Percentiles rank a stretch among this genome's conserved stretches.
Conservation (phyloP, 495 filamentous ascomycete species). For the Annulohypoxylon moriforme region DNA sequence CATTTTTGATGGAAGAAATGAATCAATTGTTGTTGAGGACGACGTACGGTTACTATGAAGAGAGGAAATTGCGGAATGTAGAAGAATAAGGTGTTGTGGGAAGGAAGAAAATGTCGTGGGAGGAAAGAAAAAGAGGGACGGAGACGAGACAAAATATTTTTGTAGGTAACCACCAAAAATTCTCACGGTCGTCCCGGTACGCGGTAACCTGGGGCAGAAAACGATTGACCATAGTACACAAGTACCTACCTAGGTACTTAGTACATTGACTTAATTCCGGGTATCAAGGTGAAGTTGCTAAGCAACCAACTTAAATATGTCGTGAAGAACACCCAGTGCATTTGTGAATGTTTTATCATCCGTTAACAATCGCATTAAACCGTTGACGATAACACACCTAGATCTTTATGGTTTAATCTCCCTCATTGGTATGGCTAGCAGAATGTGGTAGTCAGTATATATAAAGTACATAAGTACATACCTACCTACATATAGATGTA, state of each 20-base stretch:
- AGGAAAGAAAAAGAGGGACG: background rate
- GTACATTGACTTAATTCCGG: background rate
- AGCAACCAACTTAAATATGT: background rate
- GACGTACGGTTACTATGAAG: too few relatives aligned
- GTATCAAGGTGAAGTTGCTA: background rate
- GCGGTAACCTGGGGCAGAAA: background rate
- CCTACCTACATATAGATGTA: background rate
- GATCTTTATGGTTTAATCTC: background rate
- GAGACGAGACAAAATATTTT: background rate
- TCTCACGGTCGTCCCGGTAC: background rate
- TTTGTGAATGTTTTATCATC: background rate
- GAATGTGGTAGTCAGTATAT: background rate
- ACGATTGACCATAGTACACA: background rate
- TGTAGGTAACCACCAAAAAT: background rate
- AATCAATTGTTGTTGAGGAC: background rate
- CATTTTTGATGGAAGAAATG: background rate
- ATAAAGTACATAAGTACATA: background rate
- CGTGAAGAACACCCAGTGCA: background rate
- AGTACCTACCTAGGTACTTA: background rate
- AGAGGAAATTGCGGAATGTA: too few relatives aligned
- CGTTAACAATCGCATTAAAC: background rate
- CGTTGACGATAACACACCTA: background rate
- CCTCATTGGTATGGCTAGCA: background rate
- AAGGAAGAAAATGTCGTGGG: background rate
- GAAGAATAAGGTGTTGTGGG: background rate